Percentiles rank a stretch among this genome's conserved stretches.
Evolutionary conservation across 2,329 filamentous ascomycete species (phyloP).

Genomic region (Diaporthe velutina): DNA sequence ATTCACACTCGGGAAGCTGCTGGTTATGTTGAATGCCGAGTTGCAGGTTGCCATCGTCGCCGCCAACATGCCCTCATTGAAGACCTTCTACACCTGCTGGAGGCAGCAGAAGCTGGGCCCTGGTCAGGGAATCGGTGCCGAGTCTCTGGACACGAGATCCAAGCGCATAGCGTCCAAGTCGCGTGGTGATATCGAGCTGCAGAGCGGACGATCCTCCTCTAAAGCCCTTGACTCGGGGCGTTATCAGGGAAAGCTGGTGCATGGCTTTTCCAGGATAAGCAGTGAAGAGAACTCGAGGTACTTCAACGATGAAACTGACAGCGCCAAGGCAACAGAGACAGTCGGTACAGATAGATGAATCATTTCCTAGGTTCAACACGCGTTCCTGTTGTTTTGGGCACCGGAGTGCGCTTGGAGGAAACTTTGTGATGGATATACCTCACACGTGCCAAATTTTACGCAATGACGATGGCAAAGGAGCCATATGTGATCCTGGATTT

Average conservation of each 20-base stretch:
- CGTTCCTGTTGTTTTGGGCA: not conserved
- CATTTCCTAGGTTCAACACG: not conserved
- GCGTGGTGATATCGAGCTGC: not conserved
- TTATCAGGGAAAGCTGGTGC: not conserved
- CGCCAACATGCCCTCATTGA: constrained; percentile 49
- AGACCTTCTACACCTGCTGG: constrained; percentile 45
- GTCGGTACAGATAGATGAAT: not conserved
- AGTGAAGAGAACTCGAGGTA: not conserved
- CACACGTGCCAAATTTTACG: not conserved
- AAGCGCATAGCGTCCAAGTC: not conserved
- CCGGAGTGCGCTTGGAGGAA: not conserved
- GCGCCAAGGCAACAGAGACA: not conserved
- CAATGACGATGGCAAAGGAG: not conserved
- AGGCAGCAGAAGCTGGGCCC: constrained; percentile 37
- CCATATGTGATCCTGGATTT: not conserved
- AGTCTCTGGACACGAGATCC: not conserved
- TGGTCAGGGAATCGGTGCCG: not conserved
- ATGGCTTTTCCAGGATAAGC: not conserved
- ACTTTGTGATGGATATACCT: no score
- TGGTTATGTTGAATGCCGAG: constrained; percentile 49
- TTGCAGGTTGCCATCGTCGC: constrained; percentile 49
- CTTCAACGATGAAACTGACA: not conserved
- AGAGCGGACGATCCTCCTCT: not conserved
- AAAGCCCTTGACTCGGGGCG: not conserved
- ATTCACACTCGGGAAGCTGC: constrained; percentile 48